phyloP scores from a whole-genome alignment of 768 basidiomycete genomes.

The Kwoniella europaea region DNA sequence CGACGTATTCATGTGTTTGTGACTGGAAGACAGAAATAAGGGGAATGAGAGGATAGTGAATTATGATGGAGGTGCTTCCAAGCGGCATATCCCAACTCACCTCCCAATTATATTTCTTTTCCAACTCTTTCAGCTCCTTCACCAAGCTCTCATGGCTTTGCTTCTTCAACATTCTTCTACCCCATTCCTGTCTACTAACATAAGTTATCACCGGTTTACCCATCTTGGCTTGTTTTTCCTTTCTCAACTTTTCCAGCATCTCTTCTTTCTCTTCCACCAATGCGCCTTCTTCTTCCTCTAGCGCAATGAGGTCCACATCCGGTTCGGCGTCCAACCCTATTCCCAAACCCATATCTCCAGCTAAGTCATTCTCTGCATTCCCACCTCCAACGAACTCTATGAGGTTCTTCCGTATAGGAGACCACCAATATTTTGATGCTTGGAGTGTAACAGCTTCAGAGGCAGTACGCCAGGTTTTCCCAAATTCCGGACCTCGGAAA shows the following conservation, averaged over 20 bases:
- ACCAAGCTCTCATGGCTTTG: constrained; percentile 82
- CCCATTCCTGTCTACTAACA: constrained; percentile 86
- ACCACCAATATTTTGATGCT: constrained; percentile 84
- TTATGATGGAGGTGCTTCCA: background rate
- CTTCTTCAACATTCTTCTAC: constrained; percentile 75
- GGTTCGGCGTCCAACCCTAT: constrained; percentile 28
- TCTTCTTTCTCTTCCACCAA: constrained; percentile 56
- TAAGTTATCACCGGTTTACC: constrained; percentile 87
- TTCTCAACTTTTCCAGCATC: constrained; percentile 30
- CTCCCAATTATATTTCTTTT: constrained; percentile 77
- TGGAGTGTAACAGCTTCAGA: constrained; percentile 75
- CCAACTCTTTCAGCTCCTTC: constrained; percentile 70
- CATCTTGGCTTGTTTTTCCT: constrained; percentile 56
- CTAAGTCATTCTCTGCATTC: constrained; percentile 24
- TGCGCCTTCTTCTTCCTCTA: constrained; percentile 42
- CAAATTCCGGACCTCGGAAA: constrained; percentile 71
- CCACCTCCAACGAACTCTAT: constrained; percentile 70
- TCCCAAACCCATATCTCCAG: constrained; percentile 26
- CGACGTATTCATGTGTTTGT: too few species aligned
- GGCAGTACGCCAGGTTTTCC: constrained; percentile 75
- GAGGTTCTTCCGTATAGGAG: constrained; percentile 70
- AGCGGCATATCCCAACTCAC: constrained; percentile 24
- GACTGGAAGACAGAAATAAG: too few species aligned
- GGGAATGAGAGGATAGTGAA: background rate
- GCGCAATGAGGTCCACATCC: constrained; percentile 41